Evolutionary conservation across 129 eudicot species (phyloP), one percentile per base, ranked within the genome.

Genomic region (Lactuca sativa): DNA sequence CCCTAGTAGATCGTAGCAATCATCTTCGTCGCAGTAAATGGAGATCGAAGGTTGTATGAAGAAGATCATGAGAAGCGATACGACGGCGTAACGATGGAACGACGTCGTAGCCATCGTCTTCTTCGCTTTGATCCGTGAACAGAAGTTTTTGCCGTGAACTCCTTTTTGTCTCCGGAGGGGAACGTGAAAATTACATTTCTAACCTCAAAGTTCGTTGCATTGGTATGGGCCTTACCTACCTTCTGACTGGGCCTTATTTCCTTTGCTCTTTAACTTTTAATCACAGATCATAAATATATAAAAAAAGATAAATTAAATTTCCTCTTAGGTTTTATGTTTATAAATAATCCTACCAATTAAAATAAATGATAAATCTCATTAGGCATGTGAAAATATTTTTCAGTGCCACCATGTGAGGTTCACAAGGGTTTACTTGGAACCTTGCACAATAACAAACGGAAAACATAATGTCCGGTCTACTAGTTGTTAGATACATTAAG

Each of bases 1-100:
- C 98, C 98, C 96, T 0, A 92, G 84, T 68, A 92, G 96, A 89
- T 92, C 98, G 80, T 92, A 92, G 80, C 98, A 92, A 66, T 92
- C 98, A 71, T 92, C 98, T 75, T 92, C 98, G 56, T 92, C 98
- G 52, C 98, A 92, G 86, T 92, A 92, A 77, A 92, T 92, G 59
- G 95, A 84, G 40, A 77, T 9, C 55, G 96, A 84, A 73, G 95
- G 87, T 15, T 74, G 90, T 69, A 91, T 74, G 75, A 88, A 73
- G 69, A 85, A 85, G 69, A 87, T 18, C 48, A 74, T 40, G 66
- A 88, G 71, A 17, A 74, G 61, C 14, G 77, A 67, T 54, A 83
- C 68, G 67, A 87, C 78, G 44, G 79, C 84, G 84, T 78, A 81
- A 62, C 82, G 74, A 66, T 80, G 85, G 67, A 82, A 77, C 77